These are phyloP conservation scores for Candida montana DNA, from an alignment of 805 yeast species.

Conservation along the genomic window DNA sequence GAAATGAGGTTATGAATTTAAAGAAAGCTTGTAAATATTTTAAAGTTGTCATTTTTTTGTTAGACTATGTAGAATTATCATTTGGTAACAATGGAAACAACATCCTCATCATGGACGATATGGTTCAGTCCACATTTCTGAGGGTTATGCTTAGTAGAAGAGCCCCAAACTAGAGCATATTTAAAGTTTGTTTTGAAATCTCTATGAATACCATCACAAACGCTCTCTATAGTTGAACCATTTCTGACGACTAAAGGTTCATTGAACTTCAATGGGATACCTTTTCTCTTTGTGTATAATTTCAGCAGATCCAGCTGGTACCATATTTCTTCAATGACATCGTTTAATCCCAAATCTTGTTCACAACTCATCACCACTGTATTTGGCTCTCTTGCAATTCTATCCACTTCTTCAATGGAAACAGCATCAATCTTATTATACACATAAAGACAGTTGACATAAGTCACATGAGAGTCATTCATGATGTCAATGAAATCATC, in stretches of 20 bases:
- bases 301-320: slow-evolving; percentile 73
- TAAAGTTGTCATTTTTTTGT: background rate
- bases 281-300: slow-evolving; percentile 84
- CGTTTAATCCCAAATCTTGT: slow-evolving; percentile 77
- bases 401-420: slow-evolving; percentile 87
- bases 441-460: slow-evolving; percentile 86
- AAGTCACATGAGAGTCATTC: slow-evolving; percentile 81
- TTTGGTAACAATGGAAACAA: slow-evolving; percentile 84
- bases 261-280: slow-evolving; percentile 68
- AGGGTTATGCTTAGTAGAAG: slow-evolving; percentile 90
- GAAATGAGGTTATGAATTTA: slow-evolving; percentile 11
- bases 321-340: slow-evolving; percentile 92
- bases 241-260: slow-evolving; percentile 91
- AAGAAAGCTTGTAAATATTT: background rate
- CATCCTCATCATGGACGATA: slow-evolving; percentile 86
- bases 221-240: slow-evolving; percentile 73
- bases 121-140: slow-evolving; percentile 93
- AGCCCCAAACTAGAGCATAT: slow-evolving; percentile 96
- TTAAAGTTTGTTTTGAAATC: slow-evolving; percentile 90
- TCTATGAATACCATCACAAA: slow-evolving; percentile 88
- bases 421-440: slow-evolving; percentile 96
- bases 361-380: slow-evolving; percentile 94
- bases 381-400: slow-evolving; percentile 87
- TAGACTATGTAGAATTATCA: slow-evolving; percentile 25
- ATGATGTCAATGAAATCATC: slow-evolving; percentile 92